These are phyloP conservation scores for Fusarium cicatricum DNA, from an alignment of 2,329 filamentous ascomycete species.

Conservation along the genomic window DNA sequence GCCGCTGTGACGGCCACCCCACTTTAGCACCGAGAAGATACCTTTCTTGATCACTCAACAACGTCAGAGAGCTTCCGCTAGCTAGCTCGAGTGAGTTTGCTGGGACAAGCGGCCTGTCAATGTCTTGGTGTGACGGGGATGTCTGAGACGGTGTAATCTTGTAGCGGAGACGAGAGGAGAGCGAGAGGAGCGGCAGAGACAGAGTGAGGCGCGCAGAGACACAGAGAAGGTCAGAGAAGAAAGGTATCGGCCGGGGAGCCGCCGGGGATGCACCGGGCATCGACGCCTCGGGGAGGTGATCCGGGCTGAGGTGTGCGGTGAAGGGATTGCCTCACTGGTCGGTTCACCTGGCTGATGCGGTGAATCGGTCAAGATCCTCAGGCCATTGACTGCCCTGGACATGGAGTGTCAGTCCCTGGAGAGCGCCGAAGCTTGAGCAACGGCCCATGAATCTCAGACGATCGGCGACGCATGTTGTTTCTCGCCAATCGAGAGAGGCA, in stretches of 20 bases:
- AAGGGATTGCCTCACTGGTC: constrained; percentile 17
- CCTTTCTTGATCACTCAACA: constrained; percentile 24
- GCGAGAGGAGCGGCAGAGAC: constrained; percentile 28
- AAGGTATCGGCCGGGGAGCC: constrained; percentile 34
- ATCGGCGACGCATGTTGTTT: constrained; percentile 12
- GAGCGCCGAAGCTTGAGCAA: constrained; percentile 14
- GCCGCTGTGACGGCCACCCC: constrained; percentile 27
- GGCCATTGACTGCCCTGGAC: constrained; percentile 25
- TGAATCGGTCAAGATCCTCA: constrained; percentile 33
- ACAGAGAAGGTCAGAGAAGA: constrained; percentile 32
- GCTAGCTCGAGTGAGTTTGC: constrained; percentile 39
- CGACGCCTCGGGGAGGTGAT: constrained; percentile 22
- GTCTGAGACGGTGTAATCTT: constrained; percentile 19
- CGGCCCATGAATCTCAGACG: constrained; percentile 20
- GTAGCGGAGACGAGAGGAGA: constrained; percentile 30
- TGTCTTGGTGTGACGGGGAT: constrained; percentile 33
- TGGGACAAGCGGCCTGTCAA: constrained; percentile 25
- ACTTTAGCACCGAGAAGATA: constrained; percentile 41
- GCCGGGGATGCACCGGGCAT: constrained; percentile 37
- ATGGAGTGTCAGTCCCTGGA: neutral
- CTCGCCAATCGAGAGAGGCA: constrained; percentile 38
- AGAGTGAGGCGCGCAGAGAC: constrained; percentile 35
- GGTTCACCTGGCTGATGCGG: constrained; percentile 28
- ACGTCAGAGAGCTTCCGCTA: constrained; percentile 37
- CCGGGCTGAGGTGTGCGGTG: constrained; percentile 41